Evolutionary conservation across 768 basidiomycete species (phyloP).

Genomic region (Gyrodon lividus): DNA sequence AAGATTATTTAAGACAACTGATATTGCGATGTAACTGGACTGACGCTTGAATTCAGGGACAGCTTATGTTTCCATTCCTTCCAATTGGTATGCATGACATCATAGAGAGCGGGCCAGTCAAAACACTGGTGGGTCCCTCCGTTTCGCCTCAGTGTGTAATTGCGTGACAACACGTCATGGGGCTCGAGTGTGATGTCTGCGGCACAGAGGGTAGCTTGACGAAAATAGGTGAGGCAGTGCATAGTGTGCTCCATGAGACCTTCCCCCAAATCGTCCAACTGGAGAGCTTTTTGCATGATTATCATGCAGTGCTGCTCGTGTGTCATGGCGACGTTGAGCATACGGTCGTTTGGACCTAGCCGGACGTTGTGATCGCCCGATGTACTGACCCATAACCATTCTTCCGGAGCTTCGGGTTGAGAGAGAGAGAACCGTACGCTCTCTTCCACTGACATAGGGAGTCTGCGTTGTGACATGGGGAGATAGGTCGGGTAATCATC

Average conservation of each 20-base stretch:
- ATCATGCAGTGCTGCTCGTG: slow-evolving; percentile 33
- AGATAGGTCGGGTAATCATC: slow-evolving; percentile 26
- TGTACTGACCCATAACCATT: slow-evolving; percentile 16
- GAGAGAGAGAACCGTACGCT: slow-evolving; percentile 26
- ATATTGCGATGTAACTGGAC: not conserved
- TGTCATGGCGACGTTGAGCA: slow-evolving; percentile 28
- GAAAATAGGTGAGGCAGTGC: slow-evolving; percentile 46
- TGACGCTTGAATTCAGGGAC: not conserved
- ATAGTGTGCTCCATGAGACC: slow-evolving; percentile 6
- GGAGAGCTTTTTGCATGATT: slow-evolving; percentile 8
- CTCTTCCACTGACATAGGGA: slow-evolving; percentile 25
- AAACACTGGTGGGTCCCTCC: slow-evolving; percentile 42
- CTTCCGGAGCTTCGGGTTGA: slow-evolving; percentile 15
- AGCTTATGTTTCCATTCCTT: slow-evolving; percentile 20
- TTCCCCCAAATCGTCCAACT: not conserved
- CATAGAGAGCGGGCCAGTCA: slow-evolving; percentile 41
- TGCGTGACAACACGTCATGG: slow-evolving; percentile 36
- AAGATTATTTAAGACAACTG: not conserved
- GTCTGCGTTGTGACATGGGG: slow-evolving; percentile 6
- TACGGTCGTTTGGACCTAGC: slow-evolving; percentile 25
- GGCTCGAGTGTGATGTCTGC: slow-evolving; percentile 45
- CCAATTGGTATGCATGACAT: slow-evolving; percentile 36
- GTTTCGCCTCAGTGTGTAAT: slow-evolving; percentile 35
- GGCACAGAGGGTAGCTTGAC: slow-evolving; percentile 40
- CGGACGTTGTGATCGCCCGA: slow-evolving; percentile 22